phyloP scores from a whole-genome alignment of 371 early-diverging fungal species.

The Smittium culicis region DNA sequence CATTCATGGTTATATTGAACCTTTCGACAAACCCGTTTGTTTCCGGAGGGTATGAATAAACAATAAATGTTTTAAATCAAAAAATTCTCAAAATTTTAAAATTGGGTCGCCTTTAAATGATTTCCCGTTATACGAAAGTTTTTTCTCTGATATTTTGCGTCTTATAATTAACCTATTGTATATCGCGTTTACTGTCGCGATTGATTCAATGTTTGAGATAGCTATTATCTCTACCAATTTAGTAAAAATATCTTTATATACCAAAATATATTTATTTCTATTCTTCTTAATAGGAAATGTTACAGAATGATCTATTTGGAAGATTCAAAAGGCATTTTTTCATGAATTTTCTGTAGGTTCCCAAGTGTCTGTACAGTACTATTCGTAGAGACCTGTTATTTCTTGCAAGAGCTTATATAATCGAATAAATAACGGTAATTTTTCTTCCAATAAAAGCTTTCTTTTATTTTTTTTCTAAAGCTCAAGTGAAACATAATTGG shows the following conservation, averaged over 20 bases:
- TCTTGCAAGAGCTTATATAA: neutral
- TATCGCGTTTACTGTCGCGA: neutral
- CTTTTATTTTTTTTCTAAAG: neutral
- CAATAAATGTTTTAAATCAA: neutral
- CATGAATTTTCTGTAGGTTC: neutral
- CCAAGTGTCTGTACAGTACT: neutral
- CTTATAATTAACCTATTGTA: neutral
- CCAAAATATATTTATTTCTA: neutral
- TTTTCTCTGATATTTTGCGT: neutral
- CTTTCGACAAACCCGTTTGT: neutral
- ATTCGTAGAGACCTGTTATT: neutral
- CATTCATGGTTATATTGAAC: neutral
- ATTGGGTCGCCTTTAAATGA: neutral
- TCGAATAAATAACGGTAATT: neutral
- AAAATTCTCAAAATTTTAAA: neutral
- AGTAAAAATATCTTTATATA: neutral
- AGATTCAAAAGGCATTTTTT: neutral
- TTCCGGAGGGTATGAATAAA: neutral
- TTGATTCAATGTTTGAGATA: neutral
- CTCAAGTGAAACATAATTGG: neutral
- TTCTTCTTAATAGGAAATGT: neutral
- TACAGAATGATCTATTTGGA: neutral
- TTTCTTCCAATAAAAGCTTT: neutral
- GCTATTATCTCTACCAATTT: neutral
- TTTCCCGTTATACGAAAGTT: neutral